These are phyloP conservation scores for Cyberlindnera mississippiensis DNA, from an alignment of 805 yeast species.

Conservation along the genomic window DNA sequence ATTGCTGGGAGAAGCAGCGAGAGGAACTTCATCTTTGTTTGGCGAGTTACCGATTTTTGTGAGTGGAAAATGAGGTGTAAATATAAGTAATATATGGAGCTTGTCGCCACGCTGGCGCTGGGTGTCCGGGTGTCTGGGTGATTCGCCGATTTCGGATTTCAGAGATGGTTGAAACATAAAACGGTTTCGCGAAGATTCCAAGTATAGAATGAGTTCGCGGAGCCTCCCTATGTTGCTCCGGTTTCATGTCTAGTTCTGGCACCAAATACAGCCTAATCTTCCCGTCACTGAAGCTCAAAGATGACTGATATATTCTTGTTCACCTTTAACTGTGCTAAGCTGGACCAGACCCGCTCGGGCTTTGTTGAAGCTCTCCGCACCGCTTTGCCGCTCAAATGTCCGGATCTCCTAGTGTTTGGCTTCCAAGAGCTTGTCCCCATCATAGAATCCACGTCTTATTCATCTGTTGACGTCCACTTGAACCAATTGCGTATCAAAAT, in stretches of 20 bases:
- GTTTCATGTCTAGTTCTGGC: too few species aligned
- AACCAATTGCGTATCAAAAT: conserved; percentile 34
- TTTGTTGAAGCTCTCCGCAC: conserved; percentile 28
- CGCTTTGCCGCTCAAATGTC: conserved; percentile 32
- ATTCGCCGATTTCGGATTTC: too few species aligned
- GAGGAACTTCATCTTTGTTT: conserved; percentile 7
- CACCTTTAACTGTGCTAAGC: conserved; percentile 59
- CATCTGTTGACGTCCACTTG: conserved; percentile 35
- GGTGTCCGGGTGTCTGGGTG: too few species aligned
- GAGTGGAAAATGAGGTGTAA: too few species aligned
- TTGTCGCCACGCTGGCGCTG: too few species aligned
- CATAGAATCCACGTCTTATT: conserved; percentile 47
- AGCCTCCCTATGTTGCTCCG: too few species aligned
- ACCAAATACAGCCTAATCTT: too few species aligned
- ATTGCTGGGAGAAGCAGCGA: conserved; percentile 2
- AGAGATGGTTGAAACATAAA: too few species aligned
- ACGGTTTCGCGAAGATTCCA: too few species aligned
- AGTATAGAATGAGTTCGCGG: too few species aligned
- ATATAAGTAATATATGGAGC: too few species aligned
- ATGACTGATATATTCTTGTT: conserved; percentile 17
- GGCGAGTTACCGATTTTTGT: too few species aligned
- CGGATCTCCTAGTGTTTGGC: conserved; percentile 55
- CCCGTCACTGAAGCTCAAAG: not conserved
- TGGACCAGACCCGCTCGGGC: conserved; percentile 28
- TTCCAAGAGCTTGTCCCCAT: conserved; percentile 61